These are phyloP conservation scores for Penicillium arizonense DNA, from an alignment of 495 filamentous ascomycete species.

Conservation along the genomic window DNA sequence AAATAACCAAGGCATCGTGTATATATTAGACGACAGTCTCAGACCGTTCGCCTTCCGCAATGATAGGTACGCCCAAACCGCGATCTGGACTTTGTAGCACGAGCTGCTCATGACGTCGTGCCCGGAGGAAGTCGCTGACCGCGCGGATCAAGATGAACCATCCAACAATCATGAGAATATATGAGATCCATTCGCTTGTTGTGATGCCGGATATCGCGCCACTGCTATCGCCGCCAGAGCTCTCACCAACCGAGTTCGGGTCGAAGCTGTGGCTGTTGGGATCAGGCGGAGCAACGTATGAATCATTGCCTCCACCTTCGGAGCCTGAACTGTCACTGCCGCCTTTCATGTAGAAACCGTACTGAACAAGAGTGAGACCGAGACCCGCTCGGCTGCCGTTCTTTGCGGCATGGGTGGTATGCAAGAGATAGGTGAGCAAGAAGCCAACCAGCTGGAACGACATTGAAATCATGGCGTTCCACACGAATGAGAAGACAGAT, in stretches of 20 bases:
- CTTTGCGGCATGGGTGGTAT: constrained; percentile 97
- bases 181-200: constrained; percentile 86
- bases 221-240: constrained; percentile 35
- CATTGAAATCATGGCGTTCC: constrained; percentile 98
- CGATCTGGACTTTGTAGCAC: constrained; percentile 93
- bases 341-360: constrained; percentile 90
- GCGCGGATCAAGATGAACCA: constrained; percentile 96
- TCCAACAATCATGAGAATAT: constrained; percentile 92
- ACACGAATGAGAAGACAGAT: constrained; percentile 91
- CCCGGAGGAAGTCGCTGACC: constrained; percentile 83
- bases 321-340: constrained; percentile 45
- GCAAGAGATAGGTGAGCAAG: constrained; percentile 94
- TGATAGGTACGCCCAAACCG: constrained; percentile 79
- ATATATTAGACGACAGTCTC: constrained; percentile 72
- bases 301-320: constrained; percentile 47
- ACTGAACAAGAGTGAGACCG: constrained; percentile 94
- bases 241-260: constrained; percentile 59
- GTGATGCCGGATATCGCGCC: constrained; percentile 50
- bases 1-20: constrained; percentile 1
- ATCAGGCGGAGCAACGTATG: constrained; percentile 66
- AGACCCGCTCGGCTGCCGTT: constrained; percentile 93
- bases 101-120: constrained; percentile 85
- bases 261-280: constrained; percentile 91
- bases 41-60: constrained; percentile 81
- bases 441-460: constrained; percentile 98